A percentile compares a stretch with the other conserved stretches of the same genome.
Conservation (phyloP, 177 flowering plant species). For the Vitis hybrid region DNA sequence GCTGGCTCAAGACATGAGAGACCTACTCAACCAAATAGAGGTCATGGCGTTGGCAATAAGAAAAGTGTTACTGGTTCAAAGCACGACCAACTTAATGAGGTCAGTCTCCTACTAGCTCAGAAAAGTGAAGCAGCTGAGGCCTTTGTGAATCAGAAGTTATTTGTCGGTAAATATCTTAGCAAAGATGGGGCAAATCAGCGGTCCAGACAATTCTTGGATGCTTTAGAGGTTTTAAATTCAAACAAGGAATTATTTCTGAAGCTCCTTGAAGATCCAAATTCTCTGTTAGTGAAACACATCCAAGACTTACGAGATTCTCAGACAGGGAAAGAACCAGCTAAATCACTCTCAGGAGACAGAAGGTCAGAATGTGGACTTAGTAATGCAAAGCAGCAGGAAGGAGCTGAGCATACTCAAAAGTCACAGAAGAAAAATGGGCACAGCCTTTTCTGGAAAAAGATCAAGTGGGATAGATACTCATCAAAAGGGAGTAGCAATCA, state of each 20-base stretch:
- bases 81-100: conserved; percentile 16
- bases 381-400: conserved; percentile 18
- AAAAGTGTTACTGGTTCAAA: conserved; percentile 7
- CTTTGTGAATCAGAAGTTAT: conserved; percentile 35
- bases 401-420: conserved; percentile 9
- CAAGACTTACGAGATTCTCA: conserved; percentile 34
- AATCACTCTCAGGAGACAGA: conserved; percentile 16
- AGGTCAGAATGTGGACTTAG: conserved; percentile 7
- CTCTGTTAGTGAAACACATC: conserved; percentile 44
- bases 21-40: conserved; percentile 10
- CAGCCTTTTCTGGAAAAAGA: conserved; percentile 22
- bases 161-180: conserved; percentile 19
- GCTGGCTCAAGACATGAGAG: conserved; percentile 15
- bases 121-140: conserved; percentile 40
- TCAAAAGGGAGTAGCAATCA: conserved; percentile 17
- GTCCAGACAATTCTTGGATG: conserved; percentile 53
- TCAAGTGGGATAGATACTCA: conserved; percentile 17
- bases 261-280: conserved; percentile 57
- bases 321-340: conserved; percentile 17
- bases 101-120: conserved; percentile 22
- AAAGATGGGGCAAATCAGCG: conserved; percentile 22
- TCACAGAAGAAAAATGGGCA: conserved; percentile 18
- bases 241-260: conserved; percentile 53
- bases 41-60: conserved; percentile 13
- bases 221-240: conserved; percentile 44